Evolutionary conservation across 2,329 filamentous ascomycete genomes (phyloP).

Genomic region (Sporothrix inflata): DNA sequence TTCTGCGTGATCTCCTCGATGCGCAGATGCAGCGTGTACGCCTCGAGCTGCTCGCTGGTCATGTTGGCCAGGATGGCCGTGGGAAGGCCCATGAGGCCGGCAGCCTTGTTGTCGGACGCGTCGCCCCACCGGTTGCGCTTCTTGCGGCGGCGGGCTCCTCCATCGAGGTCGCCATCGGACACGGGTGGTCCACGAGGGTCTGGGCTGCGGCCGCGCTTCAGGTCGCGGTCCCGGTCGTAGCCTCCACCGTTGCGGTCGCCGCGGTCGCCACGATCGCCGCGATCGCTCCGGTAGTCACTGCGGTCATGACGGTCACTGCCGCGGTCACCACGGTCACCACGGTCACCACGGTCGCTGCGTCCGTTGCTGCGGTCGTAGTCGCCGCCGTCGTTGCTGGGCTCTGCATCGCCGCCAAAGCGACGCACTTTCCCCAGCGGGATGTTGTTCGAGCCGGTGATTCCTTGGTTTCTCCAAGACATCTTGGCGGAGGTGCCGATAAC

Average conservation of each 20-base stretch:
- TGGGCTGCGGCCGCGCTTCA: conserved; percentile 92
- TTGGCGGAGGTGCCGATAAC: conserved; percentile 18
- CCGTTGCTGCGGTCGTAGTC: conserved; percentile 44
- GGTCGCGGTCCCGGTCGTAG: conserved; percentile 49
- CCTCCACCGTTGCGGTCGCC: conserved; percentile 34
- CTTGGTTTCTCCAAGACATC: conserved; percentile 73
- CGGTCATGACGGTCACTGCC: conserved; percentile 16
- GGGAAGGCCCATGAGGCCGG: conserved; percentile 93
- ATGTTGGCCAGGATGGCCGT: conserved; percentile 97
- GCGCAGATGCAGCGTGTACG: conserved; percentile 92
- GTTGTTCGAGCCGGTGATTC: conserved; percentile 97
- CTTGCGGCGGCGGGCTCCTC: conserved; percentile 58
- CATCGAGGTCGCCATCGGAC: not conserved
- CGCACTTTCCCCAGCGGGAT: conserved; percentile 87
- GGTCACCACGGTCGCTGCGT: conserved; percentile 6
- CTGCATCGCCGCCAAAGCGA: conserved; percentile 69
- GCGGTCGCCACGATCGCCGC: conserved; percentile 6
- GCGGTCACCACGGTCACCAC: conserved; percentile 17
- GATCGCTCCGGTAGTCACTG: conserved; percentile 2
- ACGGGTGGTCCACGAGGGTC: conserved; percentile 62
- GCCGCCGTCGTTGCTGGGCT: conserved; percentile 31
- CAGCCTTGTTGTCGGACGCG: conserved; percentile 96
- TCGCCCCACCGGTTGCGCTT: conserved; percentile 99
- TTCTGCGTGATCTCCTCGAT: conserved; percentile 99
- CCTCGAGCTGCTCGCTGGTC: conserved; percentile 97